These are phyloP conservation scores for Spathaspora arborariae DNA, from an alignment of 805 yeast species.

Conservation along the genomic window DNA sequence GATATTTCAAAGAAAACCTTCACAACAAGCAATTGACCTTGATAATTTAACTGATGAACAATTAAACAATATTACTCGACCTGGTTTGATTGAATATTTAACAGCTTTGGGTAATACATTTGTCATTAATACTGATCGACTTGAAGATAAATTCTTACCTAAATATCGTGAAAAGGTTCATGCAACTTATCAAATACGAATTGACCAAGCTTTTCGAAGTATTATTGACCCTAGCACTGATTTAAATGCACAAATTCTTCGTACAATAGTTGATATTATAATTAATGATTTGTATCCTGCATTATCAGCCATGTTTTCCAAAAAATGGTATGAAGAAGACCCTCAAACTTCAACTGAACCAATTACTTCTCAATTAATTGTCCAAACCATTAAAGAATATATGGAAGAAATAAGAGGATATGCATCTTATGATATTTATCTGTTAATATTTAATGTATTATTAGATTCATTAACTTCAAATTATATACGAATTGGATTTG, in stretches of 20 bases:
- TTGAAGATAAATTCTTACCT: slow-evolving; percentile 62
- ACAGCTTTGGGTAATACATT: slow-evolving; percentile 85
- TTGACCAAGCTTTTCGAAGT: slow-evolving; percentile 34
- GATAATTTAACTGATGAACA: slow-evolving; percentile 40
- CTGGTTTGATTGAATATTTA: slow-evolving; percentile 77
- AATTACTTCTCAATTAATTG: slow-evolving; percentile 54
- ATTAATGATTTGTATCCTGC: slow-evolving; percentile 69
- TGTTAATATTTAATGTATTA: slow-evolving; percentile 33
- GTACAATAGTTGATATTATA: slow-evolving; percentile 62
- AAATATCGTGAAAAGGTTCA: slow-evolving; percentile 59
- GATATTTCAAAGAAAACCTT: slow-evolving; percentile 23
- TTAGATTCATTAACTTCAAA: slow-evolving; percentile 36
- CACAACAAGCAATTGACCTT: slow-evolving; percentile 21
- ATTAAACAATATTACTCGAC: slow-evolving; percentile 37
- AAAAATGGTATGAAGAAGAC: slow-evolving; percentile 58
- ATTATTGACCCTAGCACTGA: slow-evolving; percentile 65
- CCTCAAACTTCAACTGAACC: slow-evolving; percentile 21
- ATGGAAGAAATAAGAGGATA: slow-evolving; percentile 57
- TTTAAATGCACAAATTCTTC: slow-evolving; percentile 73
- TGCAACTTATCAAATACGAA: slow-evolving; percentile 31
- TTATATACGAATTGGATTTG: slow-evolving; percentile 38
- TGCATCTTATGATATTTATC: slow-evolving; percentile 39
- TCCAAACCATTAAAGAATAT: slow-evolving; percentile 74
- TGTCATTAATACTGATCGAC: slow-evolving; percentile 66
- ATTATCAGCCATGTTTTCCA: slow-evolving; percentile 58